Evolutionary conservation across 2,329 filamentous ascomycete species (phyloP), one percentile per base, ranked within the genome.

Genomic region (Colletotrichum lentis): DNA sequence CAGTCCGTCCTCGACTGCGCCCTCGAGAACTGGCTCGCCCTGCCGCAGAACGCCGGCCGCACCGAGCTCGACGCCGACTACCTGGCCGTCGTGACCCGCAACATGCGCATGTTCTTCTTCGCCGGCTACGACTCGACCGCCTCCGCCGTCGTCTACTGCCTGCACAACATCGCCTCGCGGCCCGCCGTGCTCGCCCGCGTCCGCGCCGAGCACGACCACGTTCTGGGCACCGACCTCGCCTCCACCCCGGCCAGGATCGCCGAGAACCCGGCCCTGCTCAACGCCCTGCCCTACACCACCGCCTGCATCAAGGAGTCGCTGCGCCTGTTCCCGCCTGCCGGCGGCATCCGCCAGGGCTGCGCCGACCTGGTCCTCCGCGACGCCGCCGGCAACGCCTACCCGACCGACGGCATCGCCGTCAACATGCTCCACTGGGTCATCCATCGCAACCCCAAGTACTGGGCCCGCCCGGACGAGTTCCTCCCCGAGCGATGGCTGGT

Each of bases 281-380:
- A 84, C 73, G 78, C 81, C 35, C 79, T 88, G 18, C 78, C 80
- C 0, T 88, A 86, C 73, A 86, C 85, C 3, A 78, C 76, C 11
- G 85, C 85, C 49, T 81, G 86, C 22, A 81, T 87, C 69, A 85
- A 86, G 71, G 87, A 89, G 74, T 78, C 81, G 0, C 76, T 88
- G 20, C 81, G 86, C 11, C 73, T 88, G 41, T 86, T 83, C 70
- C 85, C 85, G 14, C 81, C 85, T 1, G 85, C 83, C 0, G 80
- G 77, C 57, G 80, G 80, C 3, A 79, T 82, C 44, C 80, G 85
- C 35, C 69, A 67, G 16, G 80, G 79, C 22, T 73, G 67, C 39
- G 69, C 70, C 20, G 79, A 80, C 52, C 73, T 80, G 62, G 79
- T 80, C n/a, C 72, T 81, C 57, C 79, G 76, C 54, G 78, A 84